Conservation (phyloP, 192 early-diverging fungal genomes). For the Coemansia sp. region DNA sequence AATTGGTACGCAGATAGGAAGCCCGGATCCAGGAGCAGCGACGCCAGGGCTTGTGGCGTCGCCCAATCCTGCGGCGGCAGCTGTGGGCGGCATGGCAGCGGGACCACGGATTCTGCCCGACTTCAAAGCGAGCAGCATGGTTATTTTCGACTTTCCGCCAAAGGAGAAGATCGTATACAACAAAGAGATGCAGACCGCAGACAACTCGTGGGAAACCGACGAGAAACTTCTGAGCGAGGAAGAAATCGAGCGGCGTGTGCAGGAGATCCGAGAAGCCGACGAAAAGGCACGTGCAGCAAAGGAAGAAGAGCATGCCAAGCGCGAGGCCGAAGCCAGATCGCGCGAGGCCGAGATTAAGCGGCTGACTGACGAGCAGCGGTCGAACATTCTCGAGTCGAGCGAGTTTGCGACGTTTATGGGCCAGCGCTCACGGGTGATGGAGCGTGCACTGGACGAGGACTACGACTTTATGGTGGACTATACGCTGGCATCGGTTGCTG, state of each 20-base stretch:
- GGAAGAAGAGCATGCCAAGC: conserved; percentile 53
- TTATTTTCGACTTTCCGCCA: conserved; percentile 86
- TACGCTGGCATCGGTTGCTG: conserved; percentile 56
- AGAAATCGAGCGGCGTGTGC: conserved; percentile 48
- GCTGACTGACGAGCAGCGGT: conserved; percentile 83
- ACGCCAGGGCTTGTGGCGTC: conserved; percentile 9
- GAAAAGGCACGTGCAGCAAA: conserved; percentile 26
- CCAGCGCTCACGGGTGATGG: conserved; percentile 80
- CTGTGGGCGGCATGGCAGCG: conserved; percentile 7
- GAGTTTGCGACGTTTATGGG: conserved; percentile 89
- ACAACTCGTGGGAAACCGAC: conserved; percentile 35
- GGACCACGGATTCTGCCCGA: conserved; percentile 50
- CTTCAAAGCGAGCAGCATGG: conserved; percentile 69
- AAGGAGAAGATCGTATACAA: conserved; percentile 83
- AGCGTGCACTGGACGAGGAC: conserved; percentile 81
- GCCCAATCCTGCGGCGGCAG: background rate
- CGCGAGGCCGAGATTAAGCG: conserved; percentile 61
- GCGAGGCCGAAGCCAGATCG: conserved; percentile 65
- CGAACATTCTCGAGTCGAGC: conserved; percentile 69
- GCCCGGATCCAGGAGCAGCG: conserved; percentile 23
- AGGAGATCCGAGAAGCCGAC: conserved; percentile 48
- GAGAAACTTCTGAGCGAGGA: conserved; percentile 35
- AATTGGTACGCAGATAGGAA: conserved; percentile 32
- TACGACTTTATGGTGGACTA: conserved; percentile 97
- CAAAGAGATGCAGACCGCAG: conserved; percentile 81